phyloP scores from a whole-genome alignment of 2,329 filamentous ascomycete species.

The Exophiala dermatitidis region DNA sequence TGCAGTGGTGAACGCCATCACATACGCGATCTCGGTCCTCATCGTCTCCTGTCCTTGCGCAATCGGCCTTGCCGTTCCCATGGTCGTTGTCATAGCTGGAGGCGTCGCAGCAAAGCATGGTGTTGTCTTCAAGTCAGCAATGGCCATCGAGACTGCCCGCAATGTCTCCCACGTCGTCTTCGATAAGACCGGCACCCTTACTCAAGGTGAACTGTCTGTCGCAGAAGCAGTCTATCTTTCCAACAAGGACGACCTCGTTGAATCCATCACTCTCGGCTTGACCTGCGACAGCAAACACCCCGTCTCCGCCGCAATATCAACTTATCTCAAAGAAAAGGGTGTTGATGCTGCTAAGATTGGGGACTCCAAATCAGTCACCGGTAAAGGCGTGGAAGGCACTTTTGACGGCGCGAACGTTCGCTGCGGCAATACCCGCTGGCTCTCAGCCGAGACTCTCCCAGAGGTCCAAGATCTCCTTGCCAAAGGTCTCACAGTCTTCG shows the following conservation, averaged over 20 bases:
- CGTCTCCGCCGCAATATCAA: conserved; percentile 45
- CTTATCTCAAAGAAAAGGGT: conserved; percentile 34
- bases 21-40: conserved; percentile 64
- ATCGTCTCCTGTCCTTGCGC: conserved; percentile 75
- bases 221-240: conserved; percentile 29
- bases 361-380: conserved; percentile 27
- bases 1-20: conserved; percentile 55
- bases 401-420: conserved; percentile 5
- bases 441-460: conserved; percentile 32
- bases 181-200: conserved; percentile 75
- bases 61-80: conserved; percentile 66
- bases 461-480: conserved; percentile 33
- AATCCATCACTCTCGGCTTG: conserved; percentile 30
- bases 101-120: conserved; percentile 59
- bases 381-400: conserved; percentile 28
- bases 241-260: not conserved
- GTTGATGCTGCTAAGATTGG: conserved; percentile 21
- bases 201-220: conserved; percentile 47
- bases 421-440: conserved; percentile 30
- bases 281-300: conserved; percentile 48
- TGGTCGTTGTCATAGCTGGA: conserved; percentile 66
- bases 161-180: conserved; percentile 63
- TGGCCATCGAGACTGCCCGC: conserved; percentile 56
- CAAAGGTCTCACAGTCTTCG: conserved; percentile 49
- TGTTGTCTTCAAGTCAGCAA: conserved; percentile 61